Percentiles rank a stretch among this genome's conserved stretches.
These are phyloP conservation scores for Pythium coloratum DNA, from an alignment of 352 stramenopile genomes.

Conservation along the genomic window DNA sequence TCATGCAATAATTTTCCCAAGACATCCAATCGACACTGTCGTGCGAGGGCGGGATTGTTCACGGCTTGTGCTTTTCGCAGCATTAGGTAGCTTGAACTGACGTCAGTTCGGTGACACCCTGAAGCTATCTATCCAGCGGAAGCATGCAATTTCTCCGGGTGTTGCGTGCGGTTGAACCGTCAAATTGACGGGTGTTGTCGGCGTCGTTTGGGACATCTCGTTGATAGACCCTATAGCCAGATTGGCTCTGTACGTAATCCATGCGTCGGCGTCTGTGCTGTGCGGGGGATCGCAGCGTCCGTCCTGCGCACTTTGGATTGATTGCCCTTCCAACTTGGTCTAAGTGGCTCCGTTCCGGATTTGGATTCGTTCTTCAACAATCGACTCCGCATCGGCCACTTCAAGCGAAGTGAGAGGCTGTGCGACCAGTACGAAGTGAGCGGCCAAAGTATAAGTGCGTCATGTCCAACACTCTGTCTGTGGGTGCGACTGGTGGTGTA, in stretches of 20 bases:
- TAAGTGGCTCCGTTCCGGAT: slow-evolving; percentile 4
- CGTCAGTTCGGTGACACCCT: neutral
- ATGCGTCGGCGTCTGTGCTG: neutral
- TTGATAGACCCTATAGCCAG: neutral
- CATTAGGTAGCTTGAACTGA: neutral
- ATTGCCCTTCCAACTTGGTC: neutral
- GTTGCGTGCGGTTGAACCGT: neutral
- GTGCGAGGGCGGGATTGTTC: neutral
- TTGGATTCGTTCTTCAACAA: slow-evolving; percentile 9
- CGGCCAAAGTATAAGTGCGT: neutral
- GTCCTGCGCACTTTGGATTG: neutral
- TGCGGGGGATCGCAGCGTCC: neutral
- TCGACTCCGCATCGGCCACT: slow-evolving; percentile 1
- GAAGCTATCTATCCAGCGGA: neutral
- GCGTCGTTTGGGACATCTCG: neutral
- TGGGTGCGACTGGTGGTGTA: slow-evolving; percentile 8
- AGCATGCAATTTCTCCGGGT: neutral
- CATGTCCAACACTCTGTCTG: neutral
- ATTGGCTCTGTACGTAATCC: neutral
- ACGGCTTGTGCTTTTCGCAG: neutral
- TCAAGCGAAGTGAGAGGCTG: slow-evolving; percentile 19
- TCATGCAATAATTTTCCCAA: neutral
- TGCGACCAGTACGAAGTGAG: slow-evolving; percentile 12
- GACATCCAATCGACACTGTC: slow-evolving; percentile 1
- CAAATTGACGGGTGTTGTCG: neutral